phyloP scores from a whole-genome alignment of 495 filamentous ascomycete genomes.

The Trichocladium uniseriatum region DNA sequence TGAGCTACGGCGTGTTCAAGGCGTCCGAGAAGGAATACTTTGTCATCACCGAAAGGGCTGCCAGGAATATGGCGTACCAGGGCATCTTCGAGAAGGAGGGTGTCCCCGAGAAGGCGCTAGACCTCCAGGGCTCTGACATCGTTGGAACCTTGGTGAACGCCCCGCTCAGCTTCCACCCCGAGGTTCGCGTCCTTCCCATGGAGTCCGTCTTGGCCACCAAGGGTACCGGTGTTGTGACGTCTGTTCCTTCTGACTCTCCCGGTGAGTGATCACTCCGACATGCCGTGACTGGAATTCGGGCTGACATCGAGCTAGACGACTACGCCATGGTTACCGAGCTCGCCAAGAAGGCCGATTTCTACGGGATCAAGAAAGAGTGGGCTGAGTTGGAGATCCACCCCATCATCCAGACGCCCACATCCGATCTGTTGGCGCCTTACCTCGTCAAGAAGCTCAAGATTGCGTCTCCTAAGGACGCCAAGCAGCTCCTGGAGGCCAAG shows the following conservation, averaged over 20 bases:
- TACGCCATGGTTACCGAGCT: slow-evolving; percentile 83
- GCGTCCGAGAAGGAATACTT: slow-evolving; percentile 75
- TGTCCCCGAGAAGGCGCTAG: slow-evolving; percentile 61
- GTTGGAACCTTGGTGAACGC: slow-evolving; percentile 81
- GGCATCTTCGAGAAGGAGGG: slow-evolving; percentile 69
- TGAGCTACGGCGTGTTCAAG: slow-evolving; percentile 78
- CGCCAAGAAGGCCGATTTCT: slow-evolving; percentile 94
- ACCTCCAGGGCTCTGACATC: slow-evolving; percentile 65
- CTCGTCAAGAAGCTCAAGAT: slow-evolving; percentile 94
- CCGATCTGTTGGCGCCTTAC: slow-evolving; percentile 71
- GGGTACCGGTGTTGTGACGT: slow-evolving; percentile 94
- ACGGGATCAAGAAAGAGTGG: slow-evolving; percentile 96
- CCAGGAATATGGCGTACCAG: slow-evolving; percentile 95
- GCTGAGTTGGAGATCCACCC: slow-evolving; percentile 77
- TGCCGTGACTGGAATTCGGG: not conserved
- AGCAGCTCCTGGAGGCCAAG: slow-evolving; percentile 85
- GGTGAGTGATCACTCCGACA: not conserved
- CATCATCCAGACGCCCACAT: slow-evolving; percentile 84
- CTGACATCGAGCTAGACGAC: slow-evolving; percentile 48
- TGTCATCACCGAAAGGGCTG: slow-evolving; percentile 75
- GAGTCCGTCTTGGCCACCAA: slow-evolving; percentile 83
- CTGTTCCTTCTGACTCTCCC: slow-evolving; percentile 87
- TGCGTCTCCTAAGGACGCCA: slow-evolving; percentile 86
- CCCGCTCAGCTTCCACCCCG: slow-evolving; percentile 77
- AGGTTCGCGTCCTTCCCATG: slow-evolving; percentile 89